These are phyloP conservation scores for Wickerhamiella brachini DNA, from an alignment of 805 yeast genomes.

Conservation along the genomic window DNA sequence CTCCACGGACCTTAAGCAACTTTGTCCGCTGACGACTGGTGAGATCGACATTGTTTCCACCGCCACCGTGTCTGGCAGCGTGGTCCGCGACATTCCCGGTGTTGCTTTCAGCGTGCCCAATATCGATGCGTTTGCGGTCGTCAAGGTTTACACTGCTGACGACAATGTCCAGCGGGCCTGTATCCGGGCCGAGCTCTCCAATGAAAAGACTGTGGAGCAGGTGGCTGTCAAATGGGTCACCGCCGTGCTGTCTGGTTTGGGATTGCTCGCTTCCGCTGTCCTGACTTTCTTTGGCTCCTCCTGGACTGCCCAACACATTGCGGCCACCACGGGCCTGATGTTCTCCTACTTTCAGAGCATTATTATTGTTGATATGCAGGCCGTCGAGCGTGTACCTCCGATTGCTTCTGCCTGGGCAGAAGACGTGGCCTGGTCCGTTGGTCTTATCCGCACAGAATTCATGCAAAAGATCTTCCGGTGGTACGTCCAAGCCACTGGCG, in stretches of 20 bases:
- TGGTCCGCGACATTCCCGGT: slow-evolving; percentile 55
- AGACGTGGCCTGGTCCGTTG: slow-evolving; percentile 91
- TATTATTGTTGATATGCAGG: slow-evolving; percentile 71
- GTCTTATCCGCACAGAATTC: slow-evolving; percentile 59
- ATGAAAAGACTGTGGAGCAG: slow-evolving; percentile 72
- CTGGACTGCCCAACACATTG: slow-evolving; percentile 74
- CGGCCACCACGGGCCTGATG: slow-evolving; percentile 74
- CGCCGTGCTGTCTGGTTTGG: slow-evolving; percentile 78
- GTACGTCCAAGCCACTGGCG: slow-evolving; percentile 93
- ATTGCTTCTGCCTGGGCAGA: slow-evolving; percentile 88
- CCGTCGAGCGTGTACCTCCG: slow-evolving; percentile 79
- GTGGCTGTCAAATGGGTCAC: slow-evolving; percentile 85
- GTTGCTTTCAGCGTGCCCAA: slow-evolving; percentile 80
- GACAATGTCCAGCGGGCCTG: slow-evolving; percentile 44
- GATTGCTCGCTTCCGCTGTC: slow-evolving; percentile 71
- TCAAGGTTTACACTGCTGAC: slow-evolving; percentile 32
- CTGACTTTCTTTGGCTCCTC: slow-evolving; percentile 77
- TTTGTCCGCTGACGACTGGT: slow-evolving; percentile 83
- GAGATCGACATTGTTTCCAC: slow-evolving; percentile 61
- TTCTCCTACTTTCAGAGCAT: slow-evolving; percentile 82
- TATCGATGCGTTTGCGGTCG: slow-evolving; percentile 63
- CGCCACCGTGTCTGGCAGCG: slow-evolving; percentile 35
- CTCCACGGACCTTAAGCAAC: slow-evolving; percentile 54
- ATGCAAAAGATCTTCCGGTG: slow-evolving; percentile 83
- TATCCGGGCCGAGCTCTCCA: slow-evolving; percentile 57